Evolutionary conservation across 805 yeast genomes (phyloP).

Genomic region (Nakazawaea sp.): DNA sequence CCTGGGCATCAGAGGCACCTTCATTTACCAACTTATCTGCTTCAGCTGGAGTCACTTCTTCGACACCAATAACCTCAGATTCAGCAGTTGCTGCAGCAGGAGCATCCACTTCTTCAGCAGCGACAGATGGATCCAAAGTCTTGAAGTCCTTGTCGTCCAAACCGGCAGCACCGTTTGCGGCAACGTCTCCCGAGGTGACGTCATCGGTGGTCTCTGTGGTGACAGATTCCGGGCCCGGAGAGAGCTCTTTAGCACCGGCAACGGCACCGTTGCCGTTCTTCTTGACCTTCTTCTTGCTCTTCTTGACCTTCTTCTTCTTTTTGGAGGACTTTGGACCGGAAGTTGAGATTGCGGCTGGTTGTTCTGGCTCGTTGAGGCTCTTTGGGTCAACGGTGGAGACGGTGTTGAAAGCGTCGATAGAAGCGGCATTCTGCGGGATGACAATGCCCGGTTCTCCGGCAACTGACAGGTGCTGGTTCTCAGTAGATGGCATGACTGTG

Average conservation of each 20-base stretch:
- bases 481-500: constrained; percentile 40
- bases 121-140: constrained; percentile 14
- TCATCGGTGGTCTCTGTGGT: neutral
- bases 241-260: constrained; percentile 7
- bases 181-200: constrained; percentile 3
- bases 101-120: constrained; percentile 4
- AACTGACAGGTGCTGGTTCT: constrained; percentile 33
- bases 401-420: constrained; percentile 48
- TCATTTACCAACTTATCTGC: neutral
- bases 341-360: constrained; percentile 7
- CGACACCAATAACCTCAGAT: constrained; percentile 5
- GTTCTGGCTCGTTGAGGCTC: constrained; percentile 34
- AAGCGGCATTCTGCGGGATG: constrained; percentile 47
- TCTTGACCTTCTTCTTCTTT: constrained; percentile 23
- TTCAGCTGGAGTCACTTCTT: constrained; percentile 4
- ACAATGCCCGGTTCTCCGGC: constrained; percentile 68
- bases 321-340: constrained; percentile 3
- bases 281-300: constrained; percentile 23
- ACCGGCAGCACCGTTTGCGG: constrained; percentile 12
- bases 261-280: constrained; percentile 13
- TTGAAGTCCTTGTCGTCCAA: constrained; percentile 12
- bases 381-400: constrained; percentile 41
- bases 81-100: constrained; percentile 10
- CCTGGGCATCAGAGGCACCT: constrained; percentile 3
- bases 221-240: constrained; percentile 9